Evolutionary conservation across 768 basidiomycete genomes (phyloP).

Genomic region (Suillus alpinus): DNA sequence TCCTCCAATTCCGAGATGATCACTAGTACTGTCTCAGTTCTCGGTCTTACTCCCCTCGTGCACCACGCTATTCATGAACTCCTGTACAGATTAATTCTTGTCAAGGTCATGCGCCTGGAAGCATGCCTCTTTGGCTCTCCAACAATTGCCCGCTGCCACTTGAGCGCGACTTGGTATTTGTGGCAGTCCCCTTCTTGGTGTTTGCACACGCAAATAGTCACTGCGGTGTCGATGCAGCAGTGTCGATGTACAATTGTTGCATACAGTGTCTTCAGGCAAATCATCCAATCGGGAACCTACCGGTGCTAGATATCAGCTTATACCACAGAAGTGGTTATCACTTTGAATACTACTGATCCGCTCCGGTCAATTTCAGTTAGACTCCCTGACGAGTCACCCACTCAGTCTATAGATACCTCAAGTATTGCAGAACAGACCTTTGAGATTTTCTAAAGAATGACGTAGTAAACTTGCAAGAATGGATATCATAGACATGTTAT

Average conservation of each 20-base stretch:
- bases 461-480: too few species aligned
- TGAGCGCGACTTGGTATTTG: constrained; percentile 31
- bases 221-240: constrained; percentile 33
- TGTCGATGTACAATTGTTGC: constrained; percentile 41
- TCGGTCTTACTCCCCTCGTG: constrained; percentile 32
- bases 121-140: constrained; percentile 41
- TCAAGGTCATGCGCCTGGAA: constrained; percentile 55
- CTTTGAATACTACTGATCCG: not conserved
- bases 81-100: constrained; percentile 56
- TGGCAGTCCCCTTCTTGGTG: constrained; percentile 27
- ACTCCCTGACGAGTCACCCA: not conserved
- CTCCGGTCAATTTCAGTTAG: not conserved
- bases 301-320: not conserved
- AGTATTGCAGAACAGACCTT: too few species aligned
- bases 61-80: constrained; percentile 76
- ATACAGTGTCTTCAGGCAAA: constrained; percentile 24
- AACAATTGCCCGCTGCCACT: constrained; percentile 48
- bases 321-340: not conserved
- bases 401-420: not conserved
- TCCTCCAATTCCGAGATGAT: constrained; percentile 65
- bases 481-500: too few species aligned
- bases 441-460: too few species aligned
- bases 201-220: constrained; percentile 41
- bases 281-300: constrained; percentile 70
- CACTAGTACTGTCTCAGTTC: constrained; percentile 39